Conservation (phyloP, 2,329 filamentous ascomycete species). For the Aspergillus brasiliensis region DNA sequence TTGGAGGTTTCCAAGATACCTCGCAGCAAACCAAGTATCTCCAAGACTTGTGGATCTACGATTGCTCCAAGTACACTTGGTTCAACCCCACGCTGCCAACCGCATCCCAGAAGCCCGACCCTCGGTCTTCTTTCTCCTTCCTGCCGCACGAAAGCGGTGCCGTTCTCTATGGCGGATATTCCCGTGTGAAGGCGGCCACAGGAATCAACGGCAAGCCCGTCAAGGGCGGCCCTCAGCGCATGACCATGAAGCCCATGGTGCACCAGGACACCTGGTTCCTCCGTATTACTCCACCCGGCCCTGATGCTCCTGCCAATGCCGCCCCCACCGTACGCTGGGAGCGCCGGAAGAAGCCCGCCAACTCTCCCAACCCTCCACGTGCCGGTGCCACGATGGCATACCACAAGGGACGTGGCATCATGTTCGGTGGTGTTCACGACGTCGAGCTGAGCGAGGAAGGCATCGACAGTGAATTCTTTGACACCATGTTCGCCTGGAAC, state of each 20-base stretch:
- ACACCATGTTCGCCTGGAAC: constrained; percentile 88
- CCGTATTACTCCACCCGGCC: constrained; percentile 70
- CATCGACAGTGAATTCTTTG: constrained; percentile 97
- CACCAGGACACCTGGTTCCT: constrained; percentile 96
- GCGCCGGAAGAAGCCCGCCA: constrained; percentile 86
- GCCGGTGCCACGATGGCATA: constrained; percentile 92
- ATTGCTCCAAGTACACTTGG: constrained; percentile 86
- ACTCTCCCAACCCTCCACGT: constrained; percentile 78
- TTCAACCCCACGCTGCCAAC: constrained; percentile 72
- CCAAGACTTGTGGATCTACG: constrained; percentile 92
- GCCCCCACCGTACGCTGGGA: constrained; percentile 85
- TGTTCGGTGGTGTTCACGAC: constrained; percentile 94
- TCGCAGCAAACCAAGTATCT: constrained; percentile 93
- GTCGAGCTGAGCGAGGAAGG: constrained; percentile 89
- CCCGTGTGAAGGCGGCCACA: constrained; percentile 74
- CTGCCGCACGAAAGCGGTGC: constrained; percentile 88
- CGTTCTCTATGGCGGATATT: constrained; percentile 91
- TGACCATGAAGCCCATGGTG: constrained; percentile 80
- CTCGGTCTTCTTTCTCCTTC: constrained; percentile 87
- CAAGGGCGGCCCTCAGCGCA: constrained; percentile 63
- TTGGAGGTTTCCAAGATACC: constrained; percentile 96
- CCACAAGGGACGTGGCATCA: constrained; percentile 88
- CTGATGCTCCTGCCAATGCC: constrained; percentile 66
- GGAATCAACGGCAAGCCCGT: constrained; percentile 60
- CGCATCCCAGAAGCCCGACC: constrained; percentile 83